Percentiles rank a stretch among this genome's conserved stretches.
phyloP scores from a whole-genome alignment of 805 yeast species.

The Candida caryicola region DNA sequence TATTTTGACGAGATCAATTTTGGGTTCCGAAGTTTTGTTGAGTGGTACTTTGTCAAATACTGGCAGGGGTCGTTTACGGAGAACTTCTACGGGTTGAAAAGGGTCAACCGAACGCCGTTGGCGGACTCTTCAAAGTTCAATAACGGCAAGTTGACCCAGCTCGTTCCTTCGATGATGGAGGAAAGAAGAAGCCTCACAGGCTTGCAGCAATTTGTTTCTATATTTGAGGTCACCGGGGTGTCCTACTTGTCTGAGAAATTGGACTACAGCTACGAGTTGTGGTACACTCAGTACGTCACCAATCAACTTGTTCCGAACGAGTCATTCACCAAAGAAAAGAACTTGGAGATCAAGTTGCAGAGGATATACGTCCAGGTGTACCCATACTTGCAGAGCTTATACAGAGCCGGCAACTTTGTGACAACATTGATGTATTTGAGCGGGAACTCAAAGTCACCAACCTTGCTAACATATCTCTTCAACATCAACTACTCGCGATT shows the following conservation, averaged over 20 bases:
- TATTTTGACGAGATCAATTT: constrained; percentile 76
- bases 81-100: constrained; percentile 84
- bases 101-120: constrained; percentile 44
- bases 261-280: constrained; percentile 58
- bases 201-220: constrained; percentile 51
- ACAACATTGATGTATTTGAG: constrained; percentile 65
- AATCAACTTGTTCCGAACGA: constrained; percentile 35
- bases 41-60: constrained; percentile 61
- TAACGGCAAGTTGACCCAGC: constrained; percentile 32
- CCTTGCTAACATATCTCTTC: constrained; percentile 58
- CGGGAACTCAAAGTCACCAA: constrained; percentile 61
- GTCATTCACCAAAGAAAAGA: constrained; percentile 21
- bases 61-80: constrained; percentile 91
- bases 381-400: constrained; percentile 52
- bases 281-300: constrained; percentile 58
- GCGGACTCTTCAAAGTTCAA: constrained; percentile 26
- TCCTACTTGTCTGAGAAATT: constrained; percentile 72
- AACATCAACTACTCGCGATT: constrained; percentile 65
- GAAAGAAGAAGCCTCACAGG: constrained; percentile 49
- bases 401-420: constrained; percentile 50
- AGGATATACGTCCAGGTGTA: constrained; percentile 53
- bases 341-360: constrained; percentile 26
- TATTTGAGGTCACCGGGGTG: constrained; percentile 59
- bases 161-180: constrained; percentile 45
- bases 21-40: constrained; percentile 58